phyloP scores from a whole-genome alignment of 2,329 filamentous ascomycete genomes.

The Colletotrichum kahawae region DNA sequence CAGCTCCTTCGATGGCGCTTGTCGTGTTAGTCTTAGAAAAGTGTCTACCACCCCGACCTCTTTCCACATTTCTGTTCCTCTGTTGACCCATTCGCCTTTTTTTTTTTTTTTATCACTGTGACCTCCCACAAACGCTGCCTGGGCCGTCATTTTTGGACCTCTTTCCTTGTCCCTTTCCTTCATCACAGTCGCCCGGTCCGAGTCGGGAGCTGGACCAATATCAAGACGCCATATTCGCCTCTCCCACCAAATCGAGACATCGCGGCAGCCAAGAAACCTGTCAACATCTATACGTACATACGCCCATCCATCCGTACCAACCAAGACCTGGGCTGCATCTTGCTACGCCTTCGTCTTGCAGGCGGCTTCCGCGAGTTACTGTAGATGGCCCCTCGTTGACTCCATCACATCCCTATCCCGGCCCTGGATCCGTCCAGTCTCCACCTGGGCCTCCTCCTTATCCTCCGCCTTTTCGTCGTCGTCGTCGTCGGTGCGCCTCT shows the following conservation, averaged over 20 bases:
- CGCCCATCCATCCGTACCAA: not conserved
- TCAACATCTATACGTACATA: not conserved
- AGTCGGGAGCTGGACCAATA: not conserved
- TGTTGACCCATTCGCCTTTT: not conserved
- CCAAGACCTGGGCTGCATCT: conserved; percentile 10
- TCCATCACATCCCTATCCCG: conserved; percentile 9
- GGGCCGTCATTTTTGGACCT: not conserved
- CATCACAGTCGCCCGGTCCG: not conserved
- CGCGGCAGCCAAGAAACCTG: not conserved
- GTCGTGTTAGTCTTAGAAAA: conserved; percentile 9
- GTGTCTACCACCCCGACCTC: not conserved
- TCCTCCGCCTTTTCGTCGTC: not conserved
- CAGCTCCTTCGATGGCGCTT: not conserved
- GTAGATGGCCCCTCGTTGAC: conserved; percentile 7
- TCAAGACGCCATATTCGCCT: not conserved
- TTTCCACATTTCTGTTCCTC: not conserved
- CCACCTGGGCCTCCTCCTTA: not conserved
- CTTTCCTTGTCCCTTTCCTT: not conserved
- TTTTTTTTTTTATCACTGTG: not conserved
- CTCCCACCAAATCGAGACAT: not conserved
- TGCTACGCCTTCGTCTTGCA: conserved; percentile 12
- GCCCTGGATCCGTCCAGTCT: conserved; percentile 1
- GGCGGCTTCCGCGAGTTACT: conserved; percentile 10
- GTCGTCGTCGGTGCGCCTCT: not conserved
- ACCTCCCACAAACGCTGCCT: not conserved